phyloP scores from a whole-genome alignment of 345 rosid species.

The Clausena lansium region DNA sequence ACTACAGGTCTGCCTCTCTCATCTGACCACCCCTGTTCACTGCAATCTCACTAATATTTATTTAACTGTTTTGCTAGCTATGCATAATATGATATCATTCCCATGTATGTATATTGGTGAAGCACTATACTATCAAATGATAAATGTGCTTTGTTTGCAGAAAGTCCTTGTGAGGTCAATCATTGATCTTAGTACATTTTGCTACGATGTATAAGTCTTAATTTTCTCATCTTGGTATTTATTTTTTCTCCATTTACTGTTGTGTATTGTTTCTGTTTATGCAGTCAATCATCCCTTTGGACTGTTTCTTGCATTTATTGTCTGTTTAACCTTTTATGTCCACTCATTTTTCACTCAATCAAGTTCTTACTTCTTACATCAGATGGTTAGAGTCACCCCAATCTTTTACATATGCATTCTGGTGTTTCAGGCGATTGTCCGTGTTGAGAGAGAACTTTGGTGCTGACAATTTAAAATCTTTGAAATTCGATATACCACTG shows the following conservation, averaged over 20 bases:
- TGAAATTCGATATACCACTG: conserved; percentile 64
- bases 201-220: background rate
- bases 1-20: conserved; percentile 50
- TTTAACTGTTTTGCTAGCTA: background rate
- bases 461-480: conserved; percentile 46
- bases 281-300: background rate
- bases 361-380: background rate
- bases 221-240: background rate
- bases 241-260: background rate
- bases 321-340: background rate
- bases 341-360: background rate
- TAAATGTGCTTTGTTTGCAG: background rate
- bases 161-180: background rate
- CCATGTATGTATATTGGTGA: background rate
- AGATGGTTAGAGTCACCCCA: background rate
- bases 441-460: conserved; percentile 67
- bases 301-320: background rate
- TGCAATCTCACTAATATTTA: background rate
- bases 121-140: background rate
- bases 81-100: background rate
- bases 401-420: conserved; percentile 12
- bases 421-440: conserved; percentile 60
- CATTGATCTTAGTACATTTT: background rate
- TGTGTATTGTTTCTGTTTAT: background rate
- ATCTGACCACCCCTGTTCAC: conserved; percentile 6